Conservation (phyloP, 148 eudicot genomes). For the Suaeda aralocaspica region DNA sequence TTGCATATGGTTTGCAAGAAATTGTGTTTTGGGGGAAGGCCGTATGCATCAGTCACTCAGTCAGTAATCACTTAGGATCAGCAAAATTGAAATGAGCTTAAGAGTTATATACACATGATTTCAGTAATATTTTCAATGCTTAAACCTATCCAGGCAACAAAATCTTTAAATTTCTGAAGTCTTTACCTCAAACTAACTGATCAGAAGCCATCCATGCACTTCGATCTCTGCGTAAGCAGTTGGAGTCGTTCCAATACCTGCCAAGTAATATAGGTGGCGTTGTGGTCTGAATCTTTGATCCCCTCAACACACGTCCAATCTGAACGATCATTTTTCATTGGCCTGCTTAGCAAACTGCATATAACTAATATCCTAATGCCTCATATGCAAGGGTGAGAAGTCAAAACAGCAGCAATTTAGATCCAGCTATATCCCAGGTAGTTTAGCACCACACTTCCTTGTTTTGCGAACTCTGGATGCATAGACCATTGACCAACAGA, state of each 20-base stretch:
- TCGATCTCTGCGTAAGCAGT: neutral
- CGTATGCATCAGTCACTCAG: too few species aligned
- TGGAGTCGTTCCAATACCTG: neutral
- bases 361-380: slow-evolving; percentile 3
- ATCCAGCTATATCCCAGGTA: slow-evolving; percentile 66
- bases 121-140: neutral
- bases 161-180: neutral
- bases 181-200: slow-evolving; percentile 7
- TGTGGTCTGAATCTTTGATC: too few species aligned
- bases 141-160: neutral
- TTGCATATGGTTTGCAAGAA: neutral
- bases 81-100: neutral
- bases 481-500: slow-evolving; percentile 50
- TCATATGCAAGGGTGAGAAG: slow-evolving; percentile 26
- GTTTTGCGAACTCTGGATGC: slow-evolving; percentile 47
- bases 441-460: slow-evolving; percentile 36
- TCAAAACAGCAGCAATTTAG: too few species aligned
- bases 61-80: too few species aligned
- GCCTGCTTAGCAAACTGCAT: slow-evolving; percentile 21
- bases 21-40: neutral
- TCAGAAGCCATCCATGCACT: too few species aligned
- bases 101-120: neutral
- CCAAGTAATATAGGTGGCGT: too few species aligned
- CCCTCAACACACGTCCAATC: neutral
- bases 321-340: slow-evolving; percentile 17